phyloP scores from a whole-genome alignment of 352 stramenopile genomes.

The Pythium scleroteichum region DNA sequence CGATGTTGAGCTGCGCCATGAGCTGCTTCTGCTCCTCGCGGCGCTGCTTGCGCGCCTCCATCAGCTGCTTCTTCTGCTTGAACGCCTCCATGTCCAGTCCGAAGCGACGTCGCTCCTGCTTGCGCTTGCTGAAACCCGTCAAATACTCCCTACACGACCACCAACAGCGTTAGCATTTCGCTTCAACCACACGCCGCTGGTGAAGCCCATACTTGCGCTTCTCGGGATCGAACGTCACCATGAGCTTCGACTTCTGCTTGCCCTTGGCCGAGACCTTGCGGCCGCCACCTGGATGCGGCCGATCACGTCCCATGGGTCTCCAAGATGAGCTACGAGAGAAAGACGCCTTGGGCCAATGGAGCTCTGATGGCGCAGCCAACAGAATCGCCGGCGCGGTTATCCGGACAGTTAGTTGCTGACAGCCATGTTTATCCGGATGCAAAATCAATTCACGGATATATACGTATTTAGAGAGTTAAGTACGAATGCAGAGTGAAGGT shows the following conservation, averaged over 20 bases:
- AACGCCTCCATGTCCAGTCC: constrained; percentile 88
- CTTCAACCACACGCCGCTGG: neutral
- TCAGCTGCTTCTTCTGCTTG: constrained; percentile 83
- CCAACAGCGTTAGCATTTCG: neutral
- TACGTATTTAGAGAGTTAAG: neutral
- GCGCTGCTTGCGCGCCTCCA: constrained; percentile 83
- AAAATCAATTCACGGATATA: neutral
- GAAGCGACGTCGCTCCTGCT: constrained; percentile 84
- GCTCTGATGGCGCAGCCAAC: too few relatives aligned
- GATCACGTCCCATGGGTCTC: constrained; percentile 32
- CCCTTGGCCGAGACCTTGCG: constrained; percentile 48
- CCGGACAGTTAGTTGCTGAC: too few relatives aligned
- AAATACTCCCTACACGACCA: constrained; percentile 63
- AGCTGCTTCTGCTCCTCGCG: constrained; percentile 81
- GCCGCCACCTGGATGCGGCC: constrained; percentile 25
- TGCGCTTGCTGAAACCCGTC: constrained; percentile 86
- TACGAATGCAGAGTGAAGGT: constrained; percentile 21
- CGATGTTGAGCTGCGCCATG: constrained; percentile 55
- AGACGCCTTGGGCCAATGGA: too few relatives aligned
- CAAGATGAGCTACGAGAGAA: too few relatives aligned
- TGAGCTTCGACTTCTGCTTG: constrained; percentile 87
- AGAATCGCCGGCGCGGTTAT: too few relatives aligned
- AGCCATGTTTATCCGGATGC: constrained; percentile 3
- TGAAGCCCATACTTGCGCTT: constrained; percentile 72
- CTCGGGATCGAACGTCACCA: constrained; percentile 85